These are phyloP conservation scores for Agrocybe praecox DNA, from an alignment of 768 basidiomycete species.

Conservation along the genomic window DNA sequence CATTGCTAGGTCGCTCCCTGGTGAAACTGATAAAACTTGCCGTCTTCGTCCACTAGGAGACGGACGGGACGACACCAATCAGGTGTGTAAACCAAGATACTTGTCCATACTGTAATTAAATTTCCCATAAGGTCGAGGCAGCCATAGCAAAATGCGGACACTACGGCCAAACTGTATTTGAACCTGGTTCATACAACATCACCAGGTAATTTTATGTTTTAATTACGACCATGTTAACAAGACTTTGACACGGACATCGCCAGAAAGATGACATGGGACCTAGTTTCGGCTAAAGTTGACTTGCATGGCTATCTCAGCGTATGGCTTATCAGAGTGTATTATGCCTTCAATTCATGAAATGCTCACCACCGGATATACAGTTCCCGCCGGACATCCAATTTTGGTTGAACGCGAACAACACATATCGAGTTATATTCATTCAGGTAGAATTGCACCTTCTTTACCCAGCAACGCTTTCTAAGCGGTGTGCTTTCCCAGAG, in stretches of 20 bases:
- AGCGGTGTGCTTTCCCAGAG: constrained; percentile 30
- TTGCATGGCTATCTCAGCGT: constrained; percentile 49
- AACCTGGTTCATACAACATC: constrained; percentile 49
- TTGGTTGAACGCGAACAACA: constrained; percentile 57
- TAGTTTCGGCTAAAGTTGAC: constrained; percentile 44
- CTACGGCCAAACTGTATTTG: constrained; percentile 45
- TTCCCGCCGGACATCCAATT: constrained; percentile 55
- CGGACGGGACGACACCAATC: constrained; percentile 42
- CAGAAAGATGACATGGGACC: constrained; percentile 59
- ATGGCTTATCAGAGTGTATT: background rate
- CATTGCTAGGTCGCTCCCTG: constrained; percentile 14
- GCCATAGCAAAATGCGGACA: constrained; percentile 54
- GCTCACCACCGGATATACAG: constrained; percentile 26
- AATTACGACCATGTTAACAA: background rate
- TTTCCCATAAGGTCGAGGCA: constrained; percentile 39
- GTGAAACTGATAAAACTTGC: constrained; percentile 19
- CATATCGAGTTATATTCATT: constrained; percentile 64
- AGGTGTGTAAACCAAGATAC: constrained; percentile 22
- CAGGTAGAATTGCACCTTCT: constrained; percentile 34
- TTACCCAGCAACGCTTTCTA: background rate
- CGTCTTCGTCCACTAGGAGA: constrained; percentile 33
- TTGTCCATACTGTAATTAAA: background rate
- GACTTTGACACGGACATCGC: background rate
- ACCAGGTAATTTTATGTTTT: constrained; percentile 38
- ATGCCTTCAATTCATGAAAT: background rate